phyloP scores from a whole-genome alignment of 2,329 filamentous ascomycete genomes.

The Lasiodiplodia sp. region DNA sequence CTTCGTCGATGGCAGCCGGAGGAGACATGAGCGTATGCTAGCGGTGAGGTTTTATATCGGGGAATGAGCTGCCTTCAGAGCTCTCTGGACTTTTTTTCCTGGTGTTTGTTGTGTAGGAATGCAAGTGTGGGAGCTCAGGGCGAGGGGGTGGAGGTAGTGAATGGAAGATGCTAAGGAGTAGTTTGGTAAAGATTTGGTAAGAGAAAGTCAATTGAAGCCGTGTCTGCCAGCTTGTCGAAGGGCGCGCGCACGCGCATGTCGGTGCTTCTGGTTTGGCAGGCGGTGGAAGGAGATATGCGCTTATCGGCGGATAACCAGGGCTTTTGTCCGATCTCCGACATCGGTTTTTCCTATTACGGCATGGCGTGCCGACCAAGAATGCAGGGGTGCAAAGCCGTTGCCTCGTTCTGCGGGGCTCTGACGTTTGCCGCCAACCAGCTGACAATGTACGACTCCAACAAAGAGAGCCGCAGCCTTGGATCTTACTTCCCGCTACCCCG shows the following conservation, averaged over 20 bases:
- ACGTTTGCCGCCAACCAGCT: not conserved
- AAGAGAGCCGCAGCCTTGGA: not conserved
- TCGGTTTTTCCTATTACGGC: slow-evolving; percentile 20
- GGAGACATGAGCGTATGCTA: slow-evolving; percentile 6
- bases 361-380: not conserved
- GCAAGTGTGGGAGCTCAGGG: not conserved
- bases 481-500: not conserved
- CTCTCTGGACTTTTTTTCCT: not conserved
- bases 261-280: not conserved
- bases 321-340: slow-evolving; percentile 20
- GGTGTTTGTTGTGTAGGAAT: not conserved
- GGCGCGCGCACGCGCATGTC: not conserved
- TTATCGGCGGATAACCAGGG: slow-evolving; percentile 23
- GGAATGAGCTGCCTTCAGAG: not conserved
- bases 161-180: not conserved
- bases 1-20: slow-evolving; percentile 16
- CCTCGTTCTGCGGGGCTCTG: not conserved
- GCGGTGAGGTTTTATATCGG: not conserved
- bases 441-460: not conserved
- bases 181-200: slow-evolving; percentile 1
- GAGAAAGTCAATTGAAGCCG: slow-evolving; percentile 11
- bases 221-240: not conserved
- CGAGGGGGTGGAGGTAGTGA: not conserved
- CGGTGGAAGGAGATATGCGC: slow-evolving; percentile 23
- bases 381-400: not conserved